phyloP scores from a whole-genome alignment of 2,329 filamentous ascomycete species.

The Phyllosticta capitalensis region DNA sequence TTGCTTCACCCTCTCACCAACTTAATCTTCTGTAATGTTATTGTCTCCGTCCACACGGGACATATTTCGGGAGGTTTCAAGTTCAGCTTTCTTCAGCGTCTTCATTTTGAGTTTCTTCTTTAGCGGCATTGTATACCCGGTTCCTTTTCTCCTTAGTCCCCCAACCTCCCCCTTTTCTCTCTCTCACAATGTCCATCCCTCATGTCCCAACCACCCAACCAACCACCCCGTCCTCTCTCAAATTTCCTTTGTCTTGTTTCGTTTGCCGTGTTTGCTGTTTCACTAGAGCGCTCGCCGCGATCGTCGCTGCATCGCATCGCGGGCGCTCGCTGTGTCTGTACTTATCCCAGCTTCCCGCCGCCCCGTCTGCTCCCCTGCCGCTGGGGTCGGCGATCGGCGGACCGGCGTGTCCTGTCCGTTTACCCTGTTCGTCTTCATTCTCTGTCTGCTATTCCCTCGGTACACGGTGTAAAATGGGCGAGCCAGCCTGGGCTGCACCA shows the following conservation, averaged over 20 bases:
- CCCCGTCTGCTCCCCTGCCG: background rate
- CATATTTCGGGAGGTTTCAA: background rate
- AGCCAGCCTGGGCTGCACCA: too few relatives aligned
- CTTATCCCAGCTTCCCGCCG: background rate
- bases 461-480: background rate
- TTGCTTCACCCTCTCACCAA: background rate
- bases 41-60: conserved; percentile 2
- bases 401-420: too few relatives aligned
- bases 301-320: background rate
- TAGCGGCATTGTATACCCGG: conserved; percentile 12
- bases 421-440: background rate
- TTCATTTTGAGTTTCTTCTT: background rate
- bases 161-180: background rate
- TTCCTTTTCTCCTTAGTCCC: background rate
- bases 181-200: background rate
- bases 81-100: background rate
- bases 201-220: background rate
- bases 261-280: background rate
- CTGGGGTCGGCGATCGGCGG: background rate
- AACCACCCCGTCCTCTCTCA: background rate
- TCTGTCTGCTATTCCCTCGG: background rate
- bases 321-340: background rate
- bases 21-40: background rate
- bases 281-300: background rate
- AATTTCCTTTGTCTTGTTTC: background rate